Percentiles rank a stretch among this genome's conserved stretches.
Evolutionary conservation across 73 alveolate genomes (phyloP).

Genomic region (Paramecium pentaurelia): DNA sequence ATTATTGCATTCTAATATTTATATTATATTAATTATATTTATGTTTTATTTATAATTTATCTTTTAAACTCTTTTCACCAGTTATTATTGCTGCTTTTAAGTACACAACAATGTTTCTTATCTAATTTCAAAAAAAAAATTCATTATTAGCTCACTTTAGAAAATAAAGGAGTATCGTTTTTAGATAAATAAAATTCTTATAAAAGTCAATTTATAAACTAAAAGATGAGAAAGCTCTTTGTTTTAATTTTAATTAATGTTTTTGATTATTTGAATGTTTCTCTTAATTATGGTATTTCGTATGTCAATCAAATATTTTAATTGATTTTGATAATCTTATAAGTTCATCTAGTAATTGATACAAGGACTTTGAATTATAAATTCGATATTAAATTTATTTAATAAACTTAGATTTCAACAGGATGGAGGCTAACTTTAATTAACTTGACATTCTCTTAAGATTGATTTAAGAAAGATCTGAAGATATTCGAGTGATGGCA

Average conservation of each 20-base stretch:
- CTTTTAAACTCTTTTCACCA: background rate
- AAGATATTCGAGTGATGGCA: background rate
- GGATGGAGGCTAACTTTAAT: constrained; percentile 32
- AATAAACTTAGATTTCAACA: background rate
- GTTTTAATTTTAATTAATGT: too few species aligned
- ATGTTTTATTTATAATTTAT: background rate
- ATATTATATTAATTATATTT: background rate
- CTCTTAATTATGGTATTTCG: background rate
- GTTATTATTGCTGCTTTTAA: background rate
- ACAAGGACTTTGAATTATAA: background rate
- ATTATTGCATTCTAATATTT: background rate
- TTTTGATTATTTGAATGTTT: background rate
- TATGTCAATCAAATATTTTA: background rate
- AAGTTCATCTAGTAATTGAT: background rate
- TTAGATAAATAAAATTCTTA: too few species aligned
- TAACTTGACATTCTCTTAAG: background rate
- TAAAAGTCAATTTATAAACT: background rate
- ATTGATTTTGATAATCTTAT: background rate
- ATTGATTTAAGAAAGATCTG: background rate
- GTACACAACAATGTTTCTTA: background rate
- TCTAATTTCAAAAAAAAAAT: too few species aligned
- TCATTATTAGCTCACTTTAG: background rate
- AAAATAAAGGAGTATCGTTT: background rate
- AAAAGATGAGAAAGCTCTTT: too few species aligned
- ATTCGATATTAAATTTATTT: background rate